phyloP scores from a whole-genome alignment of 1,139 yeast genomes.

The Geotrichum reessii region DNA sequence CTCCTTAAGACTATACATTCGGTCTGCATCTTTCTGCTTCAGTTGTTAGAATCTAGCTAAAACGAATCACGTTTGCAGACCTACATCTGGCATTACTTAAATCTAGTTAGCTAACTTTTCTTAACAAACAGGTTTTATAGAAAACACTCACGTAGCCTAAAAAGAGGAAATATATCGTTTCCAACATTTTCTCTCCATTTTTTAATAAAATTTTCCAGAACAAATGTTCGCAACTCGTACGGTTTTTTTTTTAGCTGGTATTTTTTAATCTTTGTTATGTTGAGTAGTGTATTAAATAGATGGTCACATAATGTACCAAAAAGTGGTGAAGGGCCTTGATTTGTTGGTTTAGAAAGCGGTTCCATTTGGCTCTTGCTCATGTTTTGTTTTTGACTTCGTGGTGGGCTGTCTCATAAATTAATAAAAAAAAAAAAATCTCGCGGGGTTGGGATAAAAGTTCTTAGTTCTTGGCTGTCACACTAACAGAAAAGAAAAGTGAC shows the following conservation, averaged over 20 bases:
- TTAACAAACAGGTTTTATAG: background rate
- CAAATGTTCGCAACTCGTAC: constrained; percentile 32
- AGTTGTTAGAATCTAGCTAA: constrained; percentile 39
- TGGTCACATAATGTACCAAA: constrained; percentile 38
- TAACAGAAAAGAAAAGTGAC: background rate
- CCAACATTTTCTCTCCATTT: constrained; percentile 67
- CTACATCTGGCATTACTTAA: constrained; percentile 53
- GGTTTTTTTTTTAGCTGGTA: constrained; percentile 25
- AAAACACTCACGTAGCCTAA: constrained; percentile 41
- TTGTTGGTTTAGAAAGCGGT: constrained; percentile 27
- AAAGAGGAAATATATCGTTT: constrained; percentile 60
- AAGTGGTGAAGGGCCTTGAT: constrained; percentile 40
- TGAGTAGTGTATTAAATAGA: constrained; percentile 27
- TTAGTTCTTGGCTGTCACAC: background rate
- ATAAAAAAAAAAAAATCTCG: background rate
- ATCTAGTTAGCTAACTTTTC: constrained; percentile 21
- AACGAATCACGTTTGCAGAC: constrained; percentile 37
- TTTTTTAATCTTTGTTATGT: constrained; percentile 21
- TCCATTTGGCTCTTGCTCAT: background rate
- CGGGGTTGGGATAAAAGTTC: background rate
- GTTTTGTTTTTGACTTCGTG: background rate
- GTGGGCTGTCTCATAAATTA: no score
- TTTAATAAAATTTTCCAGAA: constrained; percentile 45
- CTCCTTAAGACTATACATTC: constrained; percentile 37
- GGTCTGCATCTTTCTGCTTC: constrained; percentile 41